Percentiles rank a stretch among this genome's conserved stretches.
Evolutionary conservation across 2,329 filamentous ascomycete genomes (phyloP).

Genomic region (Sphaerulina musiva): DNA sequence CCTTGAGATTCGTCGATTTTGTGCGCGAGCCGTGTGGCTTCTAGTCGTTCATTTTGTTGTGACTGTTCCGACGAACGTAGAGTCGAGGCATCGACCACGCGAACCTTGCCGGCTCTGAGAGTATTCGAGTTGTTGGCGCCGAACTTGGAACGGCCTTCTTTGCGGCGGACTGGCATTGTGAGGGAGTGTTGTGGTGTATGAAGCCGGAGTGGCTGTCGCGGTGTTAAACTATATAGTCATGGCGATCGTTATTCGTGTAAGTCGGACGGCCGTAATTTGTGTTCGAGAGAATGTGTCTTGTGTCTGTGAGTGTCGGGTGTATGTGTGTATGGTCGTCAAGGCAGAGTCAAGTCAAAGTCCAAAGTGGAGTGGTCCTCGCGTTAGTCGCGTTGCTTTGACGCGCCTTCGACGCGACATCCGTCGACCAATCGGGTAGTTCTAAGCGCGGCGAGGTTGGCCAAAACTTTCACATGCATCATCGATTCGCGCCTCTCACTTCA

Average conservation of each 20-base stretch:
- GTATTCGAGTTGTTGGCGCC: constrained; percentile 30
- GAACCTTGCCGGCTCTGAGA: constrained; percentile 38
- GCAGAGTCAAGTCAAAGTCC: no score
- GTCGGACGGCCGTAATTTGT: not conserved
- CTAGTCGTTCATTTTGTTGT: constrained; percentile 85
- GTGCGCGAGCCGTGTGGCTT: constrained; percentile 75
- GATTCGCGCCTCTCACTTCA: not conserved
- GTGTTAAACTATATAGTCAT: constrained; percentile 1
- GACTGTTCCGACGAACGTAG: constrained; percentile 73
- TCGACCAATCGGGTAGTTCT: not conserved
- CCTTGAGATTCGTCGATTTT: constrained; percentile 93
- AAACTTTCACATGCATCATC: constrained; percentile 10
- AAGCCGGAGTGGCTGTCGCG: constrained; percentile 1
- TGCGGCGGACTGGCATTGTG: constrained; percentile 42
- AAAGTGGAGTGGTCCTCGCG: not conserved
- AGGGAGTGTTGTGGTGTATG: not conserved
- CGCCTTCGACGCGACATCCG: not conserved
- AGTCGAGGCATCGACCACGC: constrained; percentile 66
- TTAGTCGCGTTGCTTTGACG: not conserved
- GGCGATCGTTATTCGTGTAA: constrained; percentile 3
- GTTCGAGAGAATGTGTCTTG: not conserved
- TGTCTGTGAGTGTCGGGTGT: no score
- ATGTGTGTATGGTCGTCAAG: no score
- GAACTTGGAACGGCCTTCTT: constrained; percentile 37
- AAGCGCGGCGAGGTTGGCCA: not conserved